Base-by-base conservation (phyloP, 2,329 filamentous ascomycete genomes). In the Xylariaceae sp. region DNA sequence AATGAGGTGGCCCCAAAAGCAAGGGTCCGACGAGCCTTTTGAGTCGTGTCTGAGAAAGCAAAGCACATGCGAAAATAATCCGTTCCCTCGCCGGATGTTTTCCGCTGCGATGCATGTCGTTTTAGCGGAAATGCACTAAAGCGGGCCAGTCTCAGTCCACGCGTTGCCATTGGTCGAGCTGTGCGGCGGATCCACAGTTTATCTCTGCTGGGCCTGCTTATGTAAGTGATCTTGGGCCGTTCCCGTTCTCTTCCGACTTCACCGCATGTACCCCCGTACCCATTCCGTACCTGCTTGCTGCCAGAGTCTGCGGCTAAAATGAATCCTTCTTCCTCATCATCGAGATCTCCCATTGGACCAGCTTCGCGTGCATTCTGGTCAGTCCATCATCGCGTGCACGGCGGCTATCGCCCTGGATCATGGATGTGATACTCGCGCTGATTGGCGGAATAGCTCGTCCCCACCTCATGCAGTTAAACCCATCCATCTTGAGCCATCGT, bases 351-450 rank as follows among this genome's bases (percentile, higher is more conserved):
- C 53, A 51, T 56, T 56, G 54, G 54, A 51, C 48, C 47, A 37
- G 44, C 47, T 15, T 51, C 35, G 47, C 54, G 54, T 51, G 51
- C 55, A 54, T 55, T 58, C 49, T 57, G 42, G 13, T 6, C 13
- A 6, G 13, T 15, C 13, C 13, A 45, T 15, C 42, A 45, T 58
- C 50, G 57, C 56, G 54, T 54, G 50, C 58, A 66, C 60, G 60
- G 60, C 60, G 60, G 60, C 60, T 62, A 62, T 57, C 34, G 9
- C 66, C 62, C 18, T 51, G 23, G 59, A 42, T 30, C 23, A 30
- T 30, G 23, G 37, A 59, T 69, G 68, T 70, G 68, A 70, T 69
- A 45, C 61, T 56, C 8, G 50, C 9, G 51, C 18, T 69, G 67
- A 70, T 70, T 70, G 68, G 68, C 8, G 55, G 57, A 56, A 42